A percentile compares a stretch with the other conserved stretches of the same genome.
Conservation (phyloP, 768 basidiomycete genomes). For the Holtermanniella nyarrowii region DNA sequence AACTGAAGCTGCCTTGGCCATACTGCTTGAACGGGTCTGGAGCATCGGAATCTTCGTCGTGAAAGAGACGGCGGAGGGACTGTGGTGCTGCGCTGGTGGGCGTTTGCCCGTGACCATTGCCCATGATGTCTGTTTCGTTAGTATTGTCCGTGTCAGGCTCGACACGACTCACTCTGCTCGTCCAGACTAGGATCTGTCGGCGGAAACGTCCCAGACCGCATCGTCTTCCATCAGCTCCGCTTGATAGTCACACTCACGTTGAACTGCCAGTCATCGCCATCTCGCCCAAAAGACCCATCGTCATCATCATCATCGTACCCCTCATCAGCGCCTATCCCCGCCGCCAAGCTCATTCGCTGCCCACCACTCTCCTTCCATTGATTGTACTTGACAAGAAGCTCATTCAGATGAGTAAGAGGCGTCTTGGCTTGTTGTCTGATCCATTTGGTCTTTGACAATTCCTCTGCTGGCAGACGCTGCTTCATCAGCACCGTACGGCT, state of each 20-base stretch:
- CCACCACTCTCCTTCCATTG: slow-evolving; percentile 59
- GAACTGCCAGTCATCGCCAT: slow-evolving; percentile 38
- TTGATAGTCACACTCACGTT: slow-evolving; percentile 22
- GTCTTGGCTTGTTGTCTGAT: slow-evolving; percentile 65
- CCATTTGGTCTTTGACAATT: slow-evolving; percentile 73
- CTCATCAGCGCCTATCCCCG: slow-evolving; percentile 44
- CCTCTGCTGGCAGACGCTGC: slow-evolving; percentile 81
- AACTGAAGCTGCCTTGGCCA: neutral
- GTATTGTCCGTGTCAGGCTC: no score
- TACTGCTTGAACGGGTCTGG: slow-evolving; percentile 25
- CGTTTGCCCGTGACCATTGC: slow-evolving; percentile 12
- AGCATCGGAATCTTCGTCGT: slow-evolving; percentile 39
- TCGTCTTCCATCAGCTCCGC: slow-evolving; percentile 23
- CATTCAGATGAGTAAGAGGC: slow-evolving; percentile 59
- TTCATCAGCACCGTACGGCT: slow-evolving; percentile 3
- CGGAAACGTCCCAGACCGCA: slow-evolving; percentile 32
- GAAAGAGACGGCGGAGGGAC: slow-evolving; percentile 70
- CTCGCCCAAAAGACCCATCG: slow-evolving; percentile 26
- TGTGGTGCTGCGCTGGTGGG: slow-evolving; percentile 51
- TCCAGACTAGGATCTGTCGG: slow-evolving; percentile 15
- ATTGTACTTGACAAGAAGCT: slow-evolving; percentile 69
- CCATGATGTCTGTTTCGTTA: no score
- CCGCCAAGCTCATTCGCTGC: slow-evolving; percentile 61
- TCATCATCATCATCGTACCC: slow-evolving; percentile 46
- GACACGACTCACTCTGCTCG: slow-evolving; percentile 6